Evolutionary conservation across 192 early-diverging fungal species (phyloP).

Genomic region (Coemansia sp.): DNA sequence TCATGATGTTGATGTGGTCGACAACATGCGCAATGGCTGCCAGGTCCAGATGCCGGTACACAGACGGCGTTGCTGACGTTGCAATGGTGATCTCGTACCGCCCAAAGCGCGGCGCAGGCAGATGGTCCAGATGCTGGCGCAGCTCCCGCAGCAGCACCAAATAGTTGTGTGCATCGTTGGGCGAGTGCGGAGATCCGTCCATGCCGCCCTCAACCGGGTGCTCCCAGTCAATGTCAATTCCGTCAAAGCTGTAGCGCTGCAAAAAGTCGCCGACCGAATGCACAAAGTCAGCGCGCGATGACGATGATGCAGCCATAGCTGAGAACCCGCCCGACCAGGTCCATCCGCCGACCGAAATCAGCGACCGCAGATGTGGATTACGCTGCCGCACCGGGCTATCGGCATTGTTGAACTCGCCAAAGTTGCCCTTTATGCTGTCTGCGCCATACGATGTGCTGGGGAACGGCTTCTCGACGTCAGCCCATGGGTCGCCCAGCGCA

Average conservation of each 20-base stretch:
- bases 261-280: slow-evolving; percentile 51
- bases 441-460: slow-evolving; percentile 48
- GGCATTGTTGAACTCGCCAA: slow-evolving; percentile 64
- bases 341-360: slow-evolving; percentile 80
- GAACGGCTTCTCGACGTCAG: slow-evolving; percentile 71
- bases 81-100: slow-evolving; percentile 69
- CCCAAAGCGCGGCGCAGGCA: slow-evolving; percentile 36
- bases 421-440: slow-evolving; percentile 64
- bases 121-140: slow-evolving; percentile 63
- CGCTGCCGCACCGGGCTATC: slow-evolving; percentile 47
- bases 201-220: slow-evolving; percentile 67
- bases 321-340: slow-evolving; percentile 73
- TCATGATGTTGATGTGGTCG: slow-evolving; percentile 89
- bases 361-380: slow-evolving; percentile 67
- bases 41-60: slow-evolving; percentile 65
- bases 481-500: slow-evolving; percentile 72
- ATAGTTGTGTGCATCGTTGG: slow-evolving; percentile 80
- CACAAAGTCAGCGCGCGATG: slow-evolving; percentile 62
- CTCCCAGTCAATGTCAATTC: slow-evolving; percentile 76
- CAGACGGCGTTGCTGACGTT: slow-evolving; percentile 61
- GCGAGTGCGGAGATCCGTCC: slow-evolving; percentile 60
- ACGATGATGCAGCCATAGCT: slow-evolving; percentile 55
- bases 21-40: slow-evolving; percentile 63
- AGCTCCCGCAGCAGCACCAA: slow-evolving; percentile 71
- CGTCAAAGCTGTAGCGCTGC: slow-evolving; percentile 52